A percentile compares a stretch with the other conserved stretches of the same genome.
Conservation (phyloP, 2,329 filamentous ascomycete species). For the Aspergillus sp. region DNA sequence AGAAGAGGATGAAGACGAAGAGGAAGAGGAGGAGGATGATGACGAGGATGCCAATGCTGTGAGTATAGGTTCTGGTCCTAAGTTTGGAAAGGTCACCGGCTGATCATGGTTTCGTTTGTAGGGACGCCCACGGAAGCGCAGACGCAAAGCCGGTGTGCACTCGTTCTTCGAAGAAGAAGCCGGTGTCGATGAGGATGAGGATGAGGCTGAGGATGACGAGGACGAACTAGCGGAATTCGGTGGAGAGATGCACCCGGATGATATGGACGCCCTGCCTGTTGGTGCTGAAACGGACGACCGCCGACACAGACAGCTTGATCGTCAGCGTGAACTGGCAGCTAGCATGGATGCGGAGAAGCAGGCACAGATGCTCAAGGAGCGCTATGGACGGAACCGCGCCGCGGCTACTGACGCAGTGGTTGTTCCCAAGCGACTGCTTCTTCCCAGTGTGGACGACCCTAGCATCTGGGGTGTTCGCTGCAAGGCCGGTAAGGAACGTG, state of each 20-base stretch:
- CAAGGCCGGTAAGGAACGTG: conserved; percentile 92
- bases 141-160: conserved; percentile 71
- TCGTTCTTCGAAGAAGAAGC: conserved; percentile 97
- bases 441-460: conserved; percentile 92
- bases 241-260: conserved; percentile 87
- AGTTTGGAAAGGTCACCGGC: not conserved
- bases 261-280: conserved; percentile 72
- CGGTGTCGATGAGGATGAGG: conserved; percentile 92
- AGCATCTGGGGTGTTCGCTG: conserved; percentile 94
- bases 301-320: conserved; percentile 90
- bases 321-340: conserved; percentile 81
- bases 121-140: conserved; percentile 77
- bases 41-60: conserved; percentile 62
- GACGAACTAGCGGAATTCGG: conserved; percentile 84
- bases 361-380: conserved; percentile 80
- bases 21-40: conserved; percentile 63
- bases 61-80: conserved; percentile 48
- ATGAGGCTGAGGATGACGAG: conserved; percentile 85
- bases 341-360: conserved; percentile 93
- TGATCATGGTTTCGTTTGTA: conserved; percentile 34
- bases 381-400: conserved; percentile 78
- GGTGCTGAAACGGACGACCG: conserved; percentile 85
- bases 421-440: conserved; percentile 79
- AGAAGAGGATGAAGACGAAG: conserved; percentile 53
- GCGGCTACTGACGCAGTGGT: conserved; percentile 70